A percentile compares a stretch with the other conserved stretches of the same genome.
Evolutionary conservation across 306 rosid species (phyloP).

Genomic region (Astragalus glycyphyllos): DNA sequence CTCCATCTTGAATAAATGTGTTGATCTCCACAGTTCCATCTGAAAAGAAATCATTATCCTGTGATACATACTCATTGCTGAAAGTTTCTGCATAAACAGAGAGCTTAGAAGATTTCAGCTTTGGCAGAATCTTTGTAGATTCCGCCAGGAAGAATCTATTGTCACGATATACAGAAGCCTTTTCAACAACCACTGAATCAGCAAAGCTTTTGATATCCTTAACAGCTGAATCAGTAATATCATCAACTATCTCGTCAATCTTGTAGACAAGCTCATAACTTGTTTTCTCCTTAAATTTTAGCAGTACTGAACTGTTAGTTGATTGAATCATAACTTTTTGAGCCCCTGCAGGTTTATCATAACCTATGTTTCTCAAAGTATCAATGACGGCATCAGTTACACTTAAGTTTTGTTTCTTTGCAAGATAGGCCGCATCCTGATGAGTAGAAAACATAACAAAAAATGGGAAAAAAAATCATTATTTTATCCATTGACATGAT

Average conservation of each 20-base stretch:
- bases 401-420: slow-evolving; percentile 48
- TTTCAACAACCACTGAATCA: slow-evolving; percentile 64
- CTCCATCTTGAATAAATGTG: slow-evolving; percentile 50
- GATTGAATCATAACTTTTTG: slow-evolving; percentile 80
- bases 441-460: slow-evolving; percentile 29
- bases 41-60: slow-evolving; percentile 86
- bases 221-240: slow-evolving; percentile 48
- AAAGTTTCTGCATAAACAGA: slow-evolving; percentile 71
- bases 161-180: slow-evolving; percentile 54
- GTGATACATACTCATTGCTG: slow-evolving; percentile 84
- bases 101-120: slow-evolving; percentile 58
- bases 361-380: slow-evolving; percentile 66
- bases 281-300: slow-evolving; percentile 55
- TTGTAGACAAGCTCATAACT: slow-evolving; percentile 72
- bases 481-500: slow-evolving; percentile 1
- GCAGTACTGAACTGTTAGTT: slow-evolving; percentile 67
- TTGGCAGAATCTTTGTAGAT: slow-evolving; percentile 47
- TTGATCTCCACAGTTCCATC: slow-evolving; percentile 86
- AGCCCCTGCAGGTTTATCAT: slow-evolving; percentile 47
- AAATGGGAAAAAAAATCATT: background rate
- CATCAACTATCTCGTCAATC: slow-evolving; percentile 56
- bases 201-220: slow-evolving; percentile 71
- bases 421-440: slow-evolving; percentile 89
- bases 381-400: slow-evolving; percentile 61
- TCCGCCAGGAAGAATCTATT: slow-evolving; percentile 5